These are phyloP conservation scores for Vitis amurensis DNA, from an alignment of 164 flowering plant genomes.

Conservation along the genomic window DNA sequence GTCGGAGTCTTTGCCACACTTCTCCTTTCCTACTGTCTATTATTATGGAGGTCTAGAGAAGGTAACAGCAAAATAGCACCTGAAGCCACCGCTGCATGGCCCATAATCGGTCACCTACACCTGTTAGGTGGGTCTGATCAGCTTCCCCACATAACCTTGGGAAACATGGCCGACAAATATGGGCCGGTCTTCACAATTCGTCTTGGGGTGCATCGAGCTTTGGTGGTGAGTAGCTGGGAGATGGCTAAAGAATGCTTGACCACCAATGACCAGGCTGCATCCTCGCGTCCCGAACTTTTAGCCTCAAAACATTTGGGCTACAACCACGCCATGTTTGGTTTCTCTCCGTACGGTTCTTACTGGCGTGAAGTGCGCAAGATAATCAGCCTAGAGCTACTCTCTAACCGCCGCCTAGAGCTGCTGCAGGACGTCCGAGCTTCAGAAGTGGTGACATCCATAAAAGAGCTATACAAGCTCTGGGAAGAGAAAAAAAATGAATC, in stretches of 20 bases:
- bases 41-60: too few species aligned
- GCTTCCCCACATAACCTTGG: neutral
- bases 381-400: constrained; percentile 16
- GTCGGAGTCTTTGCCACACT: too few species aligned
- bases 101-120: constrained; percentile 18
- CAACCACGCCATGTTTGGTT: constrained; percentile 10
- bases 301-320: constrained; percentile 9
- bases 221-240: constrained; percentile 15
- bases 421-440: constrained; percentile 5
- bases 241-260: constrained; percentile 15
- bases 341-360: constrained; percentile 7
- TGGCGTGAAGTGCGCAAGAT: constrained; percentile 21
- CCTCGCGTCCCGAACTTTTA: constrained; percentile 6
- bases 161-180: constrained; percentile 14
- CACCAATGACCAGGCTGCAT: constrained; percentile 3
- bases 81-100: constrained; percentile 14
- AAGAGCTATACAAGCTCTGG: constrained; percentile 12
- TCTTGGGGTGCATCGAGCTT: constrained; percentile 1
- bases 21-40: too few species aligned
- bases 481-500: neutral
- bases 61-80: neutral
- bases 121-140: neutral
- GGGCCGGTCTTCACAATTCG: constrained; percentile 14
- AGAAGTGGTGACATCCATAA: constrained; percentile 6
- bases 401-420: constrained; percentile 3